Evolutionary conservation across 345 rosid genomes (phyloP).

Genomic region (Passiflora organensis): DNA sequence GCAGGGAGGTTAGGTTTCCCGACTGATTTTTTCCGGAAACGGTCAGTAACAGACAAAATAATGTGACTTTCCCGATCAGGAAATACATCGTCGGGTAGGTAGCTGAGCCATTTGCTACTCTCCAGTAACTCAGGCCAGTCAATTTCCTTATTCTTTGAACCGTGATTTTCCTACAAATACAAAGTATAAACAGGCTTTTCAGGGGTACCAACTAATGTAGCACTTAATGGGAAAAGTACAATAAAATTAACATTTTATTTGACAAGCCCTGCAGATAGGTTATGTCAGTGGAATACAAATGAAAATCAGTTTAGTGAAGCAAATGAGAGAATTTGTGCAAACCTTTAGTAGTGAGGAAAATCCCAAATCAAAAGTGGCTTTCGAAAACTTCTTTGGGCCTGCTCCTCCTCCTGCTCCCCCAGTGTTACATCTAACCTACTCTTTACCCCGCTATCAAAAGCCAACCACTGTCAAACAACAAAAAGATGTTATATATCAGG

Average conservation of each 20-base stretch:
- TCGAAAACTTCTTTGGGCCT: slow-evolving; percentile 61
- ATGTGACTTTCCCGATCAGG: too few species aligned
- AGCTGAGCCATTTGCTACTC: too few species aligned
- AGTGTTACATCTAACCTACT: slow-evolving; percentile 82
- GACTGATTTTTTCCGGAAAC: too few species aligned
- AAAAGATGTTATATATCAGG: not conserved
- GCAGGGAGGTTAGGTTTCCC: too few species aligned
- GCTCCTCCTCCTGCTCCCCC: too few species aligned
- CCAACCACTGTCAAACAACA: slow-evolving; percentile 58
- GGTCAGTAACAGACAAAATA: too few species aligned
- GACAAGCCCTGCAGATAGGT: slow-evolving; percentile 59
- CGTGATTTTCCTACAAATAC: slow-evolving; percentile 55
- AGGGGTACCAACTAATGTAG: slow-evolving; percentile 25
- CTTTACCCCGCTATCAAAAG: slow-evolving; percentile 96
- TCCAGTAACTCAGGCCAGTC: slow-evolving; percentile 87
- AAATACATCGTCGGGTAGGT: too few species aligned
- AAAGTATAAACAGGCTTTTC: not conserved
- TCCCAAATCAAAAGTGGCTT: slow-evolving; percentile 72
- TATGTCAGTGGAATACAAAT: not conserved
- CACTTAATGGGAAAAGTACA: slow-evolving; percentile 79
- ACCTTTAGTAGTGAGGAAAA: slow-evolving; percentile 55
- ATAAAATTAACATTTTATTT: slow-evolving; percentile 79
- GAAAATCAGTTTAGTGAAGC: not conserved
- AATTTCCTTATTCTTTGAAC: slow-evolving; percentile 44
- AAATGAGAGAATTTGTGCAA: not conserved